These are phyloP conservation scores for Aspergillus jensenii DNA, from an alignment of 2,329 filamentous ascomycete genomes.

Conservation along the genomic window DNA sequence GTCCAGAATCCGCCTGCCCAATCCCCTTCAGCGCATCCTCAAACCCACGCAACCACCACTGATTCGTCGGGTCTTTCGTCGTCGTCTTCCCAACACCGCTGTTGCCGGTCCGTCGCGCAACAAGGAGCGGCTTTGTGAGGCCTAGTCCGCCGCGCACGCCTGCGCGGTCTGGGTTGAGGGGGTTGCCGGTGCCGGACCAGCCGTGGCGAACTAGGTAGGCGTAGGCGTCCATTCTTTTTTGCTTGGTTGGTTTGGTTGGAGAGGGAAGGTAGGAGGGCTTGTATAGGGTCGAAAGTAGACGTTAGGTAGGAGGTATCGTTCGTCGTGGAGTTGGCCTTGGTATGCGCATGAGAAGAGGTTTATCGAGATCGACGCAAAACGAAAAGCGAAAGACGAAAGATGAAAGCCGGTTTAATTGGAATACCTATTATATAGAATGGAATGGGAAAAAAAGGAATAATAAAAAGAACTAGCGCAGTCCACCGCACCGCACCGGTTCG, in stretches of 20 bases:
- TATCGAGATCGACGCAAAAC: background rate
- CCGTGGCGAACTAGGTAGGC: conserved; percentile 81
- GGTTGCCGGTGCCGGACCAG: conserved; percentile 86
- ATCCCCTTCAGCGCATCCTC: conserved; percentile 85
- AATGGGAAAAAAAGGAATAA: no score
- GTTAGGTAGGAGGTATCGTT: background rate
- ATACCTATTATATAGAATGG: no score
- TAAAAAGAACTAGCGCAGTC: no score
- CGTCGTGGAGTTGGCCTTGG: background rate
- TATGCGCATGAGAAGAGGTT: background rate
- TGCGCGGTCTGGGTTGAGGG: conserved; percentile 67
- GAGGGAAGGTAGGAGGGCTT: background rate
- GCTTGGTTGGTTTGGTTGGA: background rate
- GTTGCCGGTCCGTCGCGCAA: conserved; percentile 79
- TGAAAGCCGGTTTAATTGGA: no score
- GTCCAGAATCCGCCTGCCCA: conserved; percentile 58
- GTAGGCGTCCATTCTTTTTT: conserved; percentile 70
- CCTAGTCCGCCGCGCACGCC: conserved; percentile 65
- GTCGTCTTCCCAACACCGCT: conserved; percentile 79
- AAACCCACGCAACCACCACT: conserved; percentile 97
- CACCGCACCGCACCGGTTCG: no score
- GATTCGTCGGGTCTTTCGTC: conserved; percentile 64
- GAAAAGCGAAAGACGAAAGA: no score
- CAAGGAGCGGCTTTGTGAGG: conserved; percentile 77
- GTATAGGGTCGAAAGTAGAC: no score